Base-by-base conservation (phyloP, 129 eudicot species). In the Escallonia herrerae region DNA sequence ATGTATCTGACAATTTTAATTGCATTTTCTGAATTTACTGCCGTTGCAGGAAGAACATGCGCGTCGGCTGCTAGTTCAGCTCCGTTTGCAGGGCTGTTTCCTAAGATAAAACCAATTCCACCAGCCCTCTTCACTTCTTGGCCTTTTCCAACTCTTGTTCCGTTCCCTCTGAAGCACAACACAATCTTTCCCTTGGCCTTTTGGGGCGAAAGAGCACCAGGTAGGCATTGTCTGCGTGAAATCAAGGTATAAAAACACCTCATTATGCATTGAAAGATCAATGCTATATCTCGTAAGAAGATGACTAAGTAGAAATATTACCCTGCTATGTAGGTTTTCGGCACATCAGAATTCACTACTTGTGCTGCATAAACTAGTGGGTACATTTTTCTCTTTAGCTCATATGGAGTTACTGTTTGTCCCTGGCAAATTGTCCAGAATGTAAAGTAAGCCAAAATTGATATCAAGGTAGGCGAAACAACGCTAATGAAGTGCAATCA, bases 31-130 rank as follows among this genome's bases (percentile, higher is more conserved):
- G 85, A 86, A 13, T 67, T 60, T 43, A 89, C 86, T 15, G 88
- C 86, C 10, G 90, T 86, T 56, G 96, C 96, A 7, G 96, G 96
- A 74, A 89, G 95, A 74, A 89, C 66, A 72, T 89, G 96, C 38
- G 95, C 70, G 65, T 89, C 96, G 3, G 74, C 84, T 15, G 76
- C 61, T 74, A 89, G 68, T 59, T 83, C 95, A n/a, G 80, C 84
- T 41, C 95, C 95, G 38, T 86, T 83, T 11, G 77, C 70, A 33
- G 73, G 72, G 54, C 86, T 79, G 60, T 89, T 86, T 66, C 87
- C 96, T 69, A 89, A 76, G 7, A 89, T 83, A 75, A 59, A 81
- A 39, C 96, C 96, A 10, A 75, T 74, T n/a, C 90, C 96, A 13
- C 96, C 96, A 0, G 90, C 96, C 68, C 95, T 77, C 51, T 83